phyloP scores from a whole-genome alignment of 2,329 filamentous ascomycete genomes.

The Teratosphaeria gauchensis region DNA sequence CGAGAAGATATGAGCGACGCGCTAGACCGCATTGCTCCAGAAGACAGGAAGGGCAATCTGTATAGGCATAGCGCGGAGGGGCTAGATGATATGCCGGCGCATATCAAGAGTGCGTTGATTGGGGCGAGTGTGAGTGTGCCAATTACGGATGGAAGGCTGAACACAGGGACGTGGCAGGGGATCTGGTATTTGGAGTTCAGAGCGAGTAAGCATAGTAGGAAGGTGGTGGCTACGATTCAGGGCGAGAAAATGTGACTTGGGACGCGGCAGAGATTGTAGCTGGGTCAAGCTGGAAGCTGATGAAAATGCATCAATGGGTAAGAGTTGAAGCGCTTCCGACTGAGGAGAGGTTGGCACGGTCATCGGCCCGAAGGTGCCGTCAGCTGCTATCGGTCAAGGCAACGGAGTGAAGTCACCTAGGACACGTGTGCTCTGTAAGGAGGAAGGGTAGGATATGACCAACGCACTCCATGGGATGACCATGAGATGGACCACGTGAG shows the following conservation, averaged over 20 bases:
- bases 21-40: constrained; percentile 79
- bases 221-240: constrained; percentile 87
- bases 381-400: too few relatives aligned
- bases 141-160: constrained; percentile 74
- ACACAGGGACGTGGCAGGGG: constrained; percentile 67
- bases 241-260: constrained; percentile 52
- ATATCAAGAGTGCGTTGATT: constrained; percentile 84
- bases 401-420: too few relatives aligned
- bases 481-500: not conserved
- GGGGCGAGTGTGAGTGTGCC: constrained; percentile 86
- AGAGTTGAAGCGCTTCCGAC: too few relatives aligned
- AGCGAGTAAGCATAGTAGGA: constrained; percentile 62
- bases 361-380: too few relatives aligned
- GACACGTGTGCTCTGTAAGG: too few relatives aligned
- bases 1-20: constrained; percentile 81
- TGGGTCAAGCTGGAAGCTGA: not conserved
- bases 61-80: constrained; percentile 88
- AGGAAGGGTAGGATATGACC: too few relatives aligned
- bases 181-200: constrained; percentile 95
- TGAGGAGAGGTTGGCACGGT: too few relatives aligned
- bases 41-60: constrained; percentile 55
- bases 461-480: too few relatives aligned
- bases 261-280: not conserved
- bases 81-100: constrained; percentile 90
- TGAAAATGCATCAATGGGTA: too few relatives aligned